Conservation (phyloP, 495 filamentous ascomycete genomes). For the Lophium mytilinum region DNA sequence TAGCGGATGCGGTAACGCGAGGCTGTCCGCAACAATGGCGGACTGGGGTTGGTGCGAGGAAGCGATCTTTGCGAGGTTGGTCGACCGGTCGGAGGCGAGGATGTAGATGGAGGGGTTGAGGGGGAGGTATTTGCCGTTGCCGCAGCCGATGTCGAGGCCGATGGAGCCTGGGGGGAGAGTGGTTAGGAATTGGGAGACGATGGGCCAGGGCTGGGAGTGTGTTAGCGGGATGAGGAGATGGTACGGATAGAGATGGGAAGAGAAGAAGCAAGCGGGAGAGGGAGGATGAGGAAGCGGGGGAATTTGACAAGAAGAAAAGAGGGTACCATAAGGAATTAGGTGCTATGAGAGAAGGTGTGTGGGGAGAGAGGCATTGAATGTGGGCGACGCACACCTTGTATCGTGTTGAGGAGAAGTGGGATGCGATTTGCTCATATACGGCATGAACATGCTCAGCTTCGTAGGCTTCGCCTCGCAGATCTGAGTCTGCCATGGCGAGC, state of each 20-base stretch:
- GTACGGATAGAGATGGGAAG: background rate
- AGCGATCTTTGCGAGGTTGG: conserved; percentile 69
- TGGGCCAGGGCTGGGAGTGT: conserved; percentile 75
- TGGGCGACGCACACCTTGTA: conserved; percentile 59
- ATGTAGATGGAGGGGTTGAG: conserved; percentile 77
- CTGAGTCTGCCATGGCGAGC: background rate
- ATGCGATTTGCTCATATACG: conserved; percentile 90
- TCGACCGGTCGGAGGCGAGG: conserved; percentile 75
- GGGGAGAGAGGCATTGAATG: background rate
- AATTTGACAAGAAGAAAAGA: conserved; percentile 4
- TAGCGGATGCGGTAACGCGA: conserved; percentile 58
- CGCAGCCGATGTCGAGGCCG: conserved; percentile 86
- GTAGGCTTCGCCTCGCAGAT: conserved; percentile 43
- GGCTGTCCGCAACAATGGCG: conserved; percentile 64
- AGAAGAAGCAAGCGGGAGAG: background rate
- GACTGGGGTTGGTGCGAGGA: conserved; percentile 51
- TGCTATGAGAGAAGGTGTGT: background rate
- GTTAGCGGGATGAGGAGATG: background rate
- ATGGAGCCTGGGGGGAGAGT: conserved; percentile 62
- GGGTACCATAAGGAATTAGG: background rate
- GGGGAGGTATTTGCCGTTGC: conserved; percentile 89
- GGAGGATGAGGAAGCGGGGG: background rate
- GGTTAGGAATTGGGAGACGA: conserved; percentile 72
- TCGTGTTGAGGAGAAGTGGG: conserved; percentile 88
- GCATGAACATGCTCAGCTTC: conserved; percentile 82